A percentile compares a stretch with the other conserved stretches of the same genome.
These are phyloP conservation scores for Barnettozyma populi DNA, from an alignment of 805 yeast genomes.

Conservation along the genomic window DNA sequence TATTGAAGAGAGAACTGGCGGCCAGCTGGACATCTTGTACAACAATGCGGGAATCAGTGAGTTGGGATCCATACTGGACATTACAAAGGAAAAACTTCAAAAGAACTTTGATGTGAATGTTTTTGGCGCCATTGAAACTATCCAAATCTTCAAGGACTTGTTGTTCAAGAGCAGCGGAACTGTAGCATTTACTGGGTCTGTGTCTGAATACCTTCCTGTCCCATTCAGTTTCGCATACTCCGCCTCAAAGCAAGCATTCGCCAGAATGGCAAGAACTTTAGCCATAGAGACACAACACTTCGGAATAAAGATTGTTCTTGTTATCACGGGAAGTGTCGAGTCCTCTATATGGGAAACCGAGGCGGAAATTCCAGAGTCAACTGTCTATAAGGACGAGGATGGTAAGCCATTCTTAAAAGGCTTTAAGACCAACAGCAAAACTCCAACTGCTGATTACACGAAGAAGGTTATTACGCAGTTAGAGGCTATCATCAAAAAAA, in stretches of 20 bases:
- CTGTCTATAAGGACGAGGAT: conserved; percentile 14
- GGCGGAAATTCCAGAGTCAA: conserved; percentile 6
- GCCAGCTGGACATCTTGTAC: conserved; percentile 33
- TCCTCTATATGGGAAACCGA: conserved; percentile 26
- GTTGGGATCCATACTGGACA: conserved; percentile 29
- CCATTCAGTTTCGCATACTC: conserved; percentile 33
- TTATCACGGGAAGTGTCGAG: conserved; percentile 36
- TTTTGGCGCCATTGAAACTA: conserved; percentile 33
- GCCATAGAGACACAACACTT: conserved; percentile 33
- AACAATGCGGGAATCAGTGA: conserved; percentile 35
- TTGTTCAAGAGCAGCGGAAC: conserved; percentile 31
- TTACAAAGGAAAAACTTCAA: conserved; percentile 23
- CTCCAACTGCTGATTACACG: conserved; percentile 34
- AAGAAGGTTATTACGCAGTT: conserved; percentile 32
- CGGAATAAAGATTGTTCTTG: conserved; percentile 35
- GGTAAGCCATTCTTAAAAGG: background rate
- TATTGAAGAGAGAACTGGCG: conserved; percentile 27
- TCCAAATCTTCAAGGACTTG: conserved; percentile 29
- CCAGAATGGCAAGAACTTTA: conserved; percentile 30
- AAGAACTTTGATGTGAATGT: conserved; percentile 30
- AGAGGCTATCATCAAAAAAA: conserved; percentile 9
- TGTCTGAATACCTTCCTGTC: conserved; percentile 28
- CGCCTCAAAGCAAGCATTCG: conserved; percentile 37
- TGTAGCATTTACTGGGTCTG: conserved; percentile 35
- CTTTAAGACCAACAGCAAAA: background rate